Evolutionary conservation across 495 filamentous ascomycete species (phyloP).

Genomic region (Parachaetomium inaequale): DNA sequence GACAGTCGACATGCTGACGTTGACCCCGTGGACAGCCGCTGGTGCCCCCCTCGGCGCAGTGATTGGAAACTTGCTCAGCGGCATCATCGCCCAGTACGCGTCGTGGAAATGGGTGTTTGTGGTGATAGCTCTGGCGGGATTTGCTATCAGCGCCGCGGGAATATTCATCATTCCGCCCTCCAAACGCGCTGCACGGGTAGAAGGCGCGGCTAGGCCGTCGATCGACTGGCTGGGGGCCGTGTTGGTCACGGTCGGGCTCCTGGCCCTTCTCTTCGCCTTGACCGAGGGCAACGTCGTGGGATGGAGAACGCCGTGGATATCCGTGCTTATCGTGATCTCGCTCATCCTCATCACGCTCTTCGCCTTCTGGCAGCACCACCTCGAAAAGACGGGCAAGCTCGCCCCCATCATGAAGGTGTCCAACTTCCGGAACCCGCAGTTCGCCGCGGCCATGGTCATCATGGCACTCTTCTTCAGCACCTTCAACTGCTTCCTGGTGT

Average conservation of each 20-base stretch:
- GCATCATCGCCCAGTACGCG: constrained; percentile 52
- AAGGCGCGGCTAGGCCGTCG: constrained; percentile 30
- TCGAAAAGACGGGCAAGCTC: constrained; percentile 41
- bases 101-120: constrained; percentile 66
- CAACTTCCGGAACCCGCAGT: constrained; percentile 49
- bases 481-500: constrained; percentile 59
- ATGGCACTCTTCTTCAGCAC: constrained; percentile 57
- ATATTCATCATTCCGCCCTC: constrained; percentile 64
- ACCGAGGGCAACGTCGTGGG: constrained; percentile 63
- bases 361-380: constrained; percentile 60
- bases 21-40: constrained; percentile 31
- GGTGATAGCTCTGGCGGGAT: constrained; percentile 59
- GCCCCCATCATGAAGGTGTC: constrained; percentile 59
- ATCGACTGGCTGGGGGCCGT: constrained; percentile 65
- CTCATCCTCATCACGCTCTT: constrained; percentile 57
- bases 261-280: constrained; percentile 59
- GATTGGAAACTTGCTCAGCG: constrained; percentile 53
- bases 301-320: constrained; percentile 64
- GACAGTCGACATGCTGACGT: background rate
- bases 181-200: constrained; percentile 30
- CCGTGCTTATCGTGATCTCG: constrained; percentile 60
- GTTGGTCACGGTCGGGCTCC: constrained; percentile 59
- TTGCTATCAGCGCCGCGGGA: constrained; percentile 55
- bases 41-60: constrained; percentile 58
- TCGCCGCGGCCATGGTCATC: constrained; percentile 57